phyloP scores from a whole-genome alignment of 1,139 yeast species.

The Pichia sp. region DNA sequence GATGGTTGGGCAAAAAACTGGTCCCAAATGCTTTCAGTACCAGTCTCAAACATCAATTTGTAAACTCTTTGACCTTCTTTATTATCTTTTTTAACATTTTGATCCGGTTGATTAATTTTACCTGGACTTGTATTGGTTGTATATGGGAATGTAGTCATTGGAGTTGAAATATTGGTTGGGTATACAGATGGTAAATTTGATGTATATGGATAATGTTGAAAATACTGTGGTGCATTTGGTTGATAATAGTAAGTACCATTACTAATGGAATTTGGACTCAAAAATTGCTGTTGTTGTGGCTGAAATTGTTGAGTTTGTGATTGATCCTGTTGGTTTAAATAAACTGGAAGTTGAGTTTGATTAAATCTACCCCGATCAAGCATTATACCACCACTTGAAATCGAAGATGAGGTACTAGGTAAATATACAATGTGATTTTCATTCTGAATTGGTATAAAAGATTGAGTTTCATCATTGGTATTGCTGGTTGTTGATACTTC shows the following conservation, averaged over 20 bases:
- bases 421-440: neutral
- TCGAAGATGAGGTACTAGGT: neutral
- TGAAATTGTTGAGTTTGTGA: neutral
- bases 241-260: neutral
- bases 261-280: neutral
- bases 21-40: slow-evolving; percentile 71
- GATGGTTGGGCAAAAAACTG: slow-evolving; percentile 49
- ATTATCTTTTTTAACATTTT: neutral
- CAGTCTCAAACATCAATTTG: slow-evolving; percentile 60
- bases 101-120: neutral
- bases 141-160: neutral
- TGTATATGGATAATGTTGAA: neutral
- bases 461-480: neutral
- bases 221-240: neutral
- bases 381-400: neutral
- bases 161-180: neutral
- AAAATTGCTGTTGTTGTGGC: neutral
- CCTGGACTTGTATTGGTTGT: neutral
- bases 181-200: neutral
- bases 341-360: neutral
- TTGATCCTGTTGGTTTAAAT: neutral
- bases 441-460: neutral
- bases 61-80: slow-evolving; percentile 48
- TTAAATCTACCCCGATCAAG: neutral
- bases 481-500: slow-evolving; percentile 50